Conservation (phyloP, 768 basidiomycete genomes). For the Mycena polygramma region DNA sequence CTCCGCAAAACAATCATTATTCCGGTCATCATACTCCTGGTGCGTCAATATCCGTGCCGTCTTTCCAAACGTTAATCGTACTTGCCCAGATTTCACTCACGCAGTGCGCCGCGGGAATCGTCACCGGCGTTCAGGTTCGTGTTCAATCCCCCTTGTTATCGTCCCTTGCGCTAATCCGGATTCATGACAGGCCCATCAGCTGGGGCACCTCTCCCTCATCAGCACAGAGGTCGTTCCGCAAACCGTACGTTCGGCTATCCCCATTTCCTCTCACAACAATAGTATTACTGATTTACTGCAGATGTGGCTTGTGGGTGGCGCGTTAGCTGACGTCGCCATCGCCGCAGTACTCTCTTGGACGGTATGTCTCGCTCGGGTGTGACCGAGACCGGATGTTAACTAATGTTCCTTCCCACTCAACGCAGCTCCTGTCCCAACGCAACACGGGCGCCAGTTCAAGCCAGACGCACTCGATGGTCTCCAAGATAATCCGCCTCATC, state of each 20-base stretch:
- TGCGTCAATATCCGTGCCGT: not conserved
- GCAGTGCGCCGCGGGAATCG: constrained; percentile 24
- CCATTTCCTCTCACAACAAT: not conserved
- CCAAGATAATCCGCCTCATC: constrained; percentile 25
- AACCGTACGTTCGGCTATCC: constrained; percentile 11
- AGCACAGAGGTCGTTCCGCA: constrained; percentile 26
- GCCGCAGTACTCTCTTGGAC: constrained; percentile 25
- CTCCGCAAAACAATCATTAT: constrained; percentile 22
- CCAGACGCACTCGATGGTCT: constrained; percentile 20
- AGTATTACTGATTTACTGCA: not conserved
- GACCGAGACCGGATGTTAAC: no score
- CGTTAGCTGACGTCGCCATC: constrained; percentile 33
- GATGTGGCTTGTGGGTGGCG: constrained; percentile 35
- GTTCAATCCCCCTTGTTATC: not conserved
- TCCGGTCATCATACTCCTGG: constrained; percentile 26
- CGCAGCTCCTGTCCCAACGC: constrained; percentile 13
- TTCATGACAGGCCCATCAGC: constrained; percentile 17
- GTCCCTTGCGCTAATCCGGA: no score
- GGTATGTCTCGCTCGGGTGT: constrained; percentile 1
- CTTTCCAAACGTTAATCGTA: no score
- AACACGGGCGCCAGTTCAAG: not conserved
- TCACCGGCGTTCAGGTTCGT: constrained; percentile 22
- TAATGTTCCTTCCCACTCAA: no score
- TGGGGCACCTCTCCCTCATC: constrained; percentile 27
- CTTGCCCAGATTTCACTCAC: constrained; percentile 20